Evolutionary conservation across 371 early-diverging fungal species (phyloP), one percentile per base, ranked within the genome.

Genomic region (Actinomortierella wolfii): DNA sequence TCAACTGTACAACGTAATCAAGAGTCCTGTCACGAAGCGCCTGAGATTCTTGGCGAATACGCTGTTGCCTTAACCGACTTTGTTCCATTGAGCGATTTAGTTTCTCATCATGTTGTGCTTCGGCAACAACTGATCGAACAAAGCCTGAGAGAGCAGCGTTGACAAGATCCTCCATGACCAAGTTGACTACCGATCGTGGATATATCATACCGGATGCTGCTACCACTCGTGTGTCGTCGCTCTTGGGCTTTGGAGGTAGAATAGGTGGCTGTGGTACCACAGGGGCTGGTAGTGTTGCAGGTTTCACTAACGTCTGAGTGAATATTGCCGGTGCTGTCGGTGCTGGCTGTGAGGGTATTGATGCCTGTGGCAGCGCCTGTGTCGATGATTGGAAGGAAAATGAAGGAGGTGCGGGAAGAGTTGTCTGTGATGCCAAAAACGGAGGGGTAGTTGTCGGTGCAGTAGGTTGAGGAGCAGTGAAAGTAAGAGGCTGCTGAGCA

Each of bases 141-240:
- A 65, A 28, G 1, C 66, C 61, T 18, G 54, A 45, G 0, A 51
- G 51, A 20, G 57, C 71, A 0, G 17, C 23, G n/a, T 58, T 41
- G 41, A 61, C 17, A 21, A 71, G 25, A 9, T 61, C 65, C 15
- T 54, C 56, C 43, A 55, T 18, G 3, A 65, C 49, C 6, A 58
- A 39, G 18, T 71, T 61, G 1, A 71, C 64, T 23, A 61, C n/a
- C 17, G 54, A 42, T 8, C 71, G 57, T 25, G 71, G 71, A 18
- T 61, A 65, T 25, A 65, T 44, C 39, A 50, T 42, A 2, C 73
- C 73, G 0, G 59, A 41, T 42, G 40, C 61, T 1, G 66, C 61
- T 1, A 66, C 63, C 41, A 71, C 60, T n/a, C 50, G 44, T 0
- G 56, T 62, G 0, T 62, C 62, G 50, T 71, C 73, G 0, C 66